phyloP scores from a whole-genome alignment of 176 grass and related monocot genomes.

The Cenchrus purpureus region DNA sequence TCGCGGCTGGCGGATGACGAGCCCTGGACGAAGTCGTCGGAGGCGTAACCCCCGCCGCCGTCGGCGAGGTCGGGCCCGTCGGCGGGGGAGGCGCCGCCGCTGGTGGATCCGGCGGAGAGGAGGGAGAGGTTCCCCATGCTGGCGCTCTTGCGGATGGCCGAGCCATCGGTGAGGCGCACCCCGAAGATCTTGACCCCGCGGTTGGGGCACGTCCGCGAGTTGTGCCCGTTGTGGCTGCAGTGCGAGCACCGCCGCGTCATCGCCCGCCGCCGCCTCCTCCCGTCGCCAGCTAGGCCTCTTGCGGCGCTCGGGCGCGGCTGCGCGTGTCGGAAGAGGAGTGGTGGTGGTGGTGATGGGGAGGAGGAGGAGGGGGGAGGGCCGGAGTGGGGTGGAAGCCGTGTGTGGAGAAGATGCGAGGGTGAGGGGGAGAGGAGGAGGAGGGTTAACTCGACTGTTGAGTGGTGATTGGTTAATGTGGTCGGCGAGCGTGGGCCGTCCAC shows the following conservation, averaged over 20 bases:
- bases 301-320: neutral
- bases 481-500: constrained; percentile 64
- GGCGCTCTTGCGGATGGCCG: constrained; percentile 88
- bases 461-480: constrained; percentile 55
- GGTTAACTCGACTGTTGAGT: constrained; percentile 39
- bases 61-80: constrained; percentile 56
- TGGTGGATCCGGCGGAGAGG: constrained; percentile 77
- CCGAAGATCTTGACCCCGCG: constrained; percentile 95
- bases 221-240: constrained; percentile 97
- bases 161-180: constrained; percentile 90
- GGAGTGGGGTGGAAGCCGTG: neutral
- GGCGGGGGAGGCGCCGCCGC: constrained; percentile 76
- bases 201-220: constrained; percentile 95
- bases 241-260: constrained; percentile 99
- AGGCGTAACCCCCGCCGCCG: constrained; percentile 75
- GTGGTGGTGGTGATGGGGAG: neutral
- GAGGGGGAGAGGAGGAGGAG: neutral
- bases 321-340: neutral
- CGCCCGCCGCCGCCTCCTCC: constrained; percentile 2
- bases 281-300: neutral
- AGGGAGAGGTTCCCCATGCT: constrained; percentile 97
- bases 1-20: constrained; percentile 93
- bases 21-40: constrained; percentile 92
- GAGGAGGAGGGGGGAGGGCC: neutral
- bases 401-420: neutral